These are phyloP conservation scores for Geosmithia putterillii DNA, from an alignment of 2,329 filamentous ascomycete species.

Conservation along the genomic window DNA sequence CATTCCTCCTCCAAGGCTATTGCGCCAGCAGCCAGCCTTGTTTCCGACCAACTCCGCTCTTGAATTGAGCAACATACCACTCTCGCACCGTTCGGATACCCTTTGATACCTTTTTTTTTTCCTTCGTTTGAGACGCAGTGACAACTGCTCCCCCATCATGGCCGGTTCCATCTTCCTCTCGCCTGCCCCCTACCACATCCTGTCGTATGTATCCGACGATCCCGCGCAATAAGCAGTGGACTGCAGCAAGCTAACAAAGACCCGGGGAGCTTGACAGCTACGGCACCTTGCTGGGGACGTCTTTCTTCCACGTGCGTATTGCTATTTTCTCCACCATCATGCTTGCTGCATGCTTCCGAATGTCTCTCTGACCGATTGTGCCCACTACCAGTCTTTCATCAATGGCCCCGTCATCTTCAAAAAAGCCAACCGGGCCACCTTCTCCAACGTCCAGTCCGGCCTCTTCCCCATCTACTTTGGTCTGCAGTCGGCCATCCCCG, in stretches of 20 bases:
- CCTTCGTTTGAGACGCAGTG: no score
- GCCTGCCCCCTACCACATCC: constrained; percentile 62
- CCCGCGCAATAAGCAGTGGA: background rate
- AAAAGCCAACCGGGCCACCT: constrained; percentile 65
- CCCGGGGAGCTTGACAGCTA: constrained; percentile 49
- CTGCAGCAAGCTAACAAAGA: constrained; percentile 9
- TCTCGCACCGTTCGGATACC: background rate
- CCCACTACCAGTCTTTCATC: constrained; percentile 51
- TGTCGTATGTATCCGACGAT: constrained; percentile 40
- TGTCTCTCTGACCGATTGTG: background rate
- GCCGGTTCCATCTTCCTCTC: constrained; percentile 40
- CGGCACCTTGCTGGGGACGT: constrained; percentile 74
- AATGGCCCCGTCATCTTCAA: constrained; percentile 65
- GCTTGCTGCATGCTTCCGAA: background rate
- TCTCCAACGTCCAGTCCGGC: constrained; percentile 66
- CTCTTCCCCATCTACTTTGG: constrained; percentile 85
- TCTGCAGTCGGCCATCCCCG: constrained; percentile 65
- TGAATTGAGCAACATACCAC: background rate
- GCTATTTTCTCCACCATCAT: background rate
- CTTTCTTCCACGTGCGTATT: constrained; percentile 62
- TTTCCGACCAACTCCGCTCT: background rate
- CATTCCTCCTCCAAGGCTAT: background rate
- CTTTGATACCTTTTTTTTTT: background rate
- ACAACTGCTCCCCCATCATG: background rate
- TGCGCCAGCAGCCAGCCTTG: background rate